phyloP scores from a whole-genome alignment of 805 yeast genomes.

The Hanseniaspora jakobsenii region DNA sequence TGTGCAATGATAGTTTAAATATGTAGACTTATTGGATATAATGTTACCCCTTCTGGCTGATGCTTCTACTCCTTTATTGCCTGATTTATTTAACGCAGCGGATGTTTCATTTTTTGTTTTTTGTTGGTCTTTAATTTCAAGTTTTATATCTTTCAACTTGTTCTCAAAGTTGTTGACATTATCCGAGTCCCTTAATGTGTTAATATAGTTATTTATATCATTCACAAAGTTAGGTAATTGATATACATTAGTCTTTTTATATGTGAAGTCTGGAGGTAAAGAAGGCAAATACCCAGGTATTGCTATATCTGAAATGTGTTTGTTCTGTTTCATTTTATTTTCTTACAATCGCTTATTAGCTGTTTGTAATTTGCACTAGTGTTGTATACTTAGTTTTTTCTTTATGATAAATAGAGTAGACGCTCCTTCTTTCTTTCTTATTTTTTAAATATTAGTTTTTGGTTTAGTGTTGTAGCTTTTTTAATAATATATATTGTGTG shows the following conservation, averaged over 20 bases:
- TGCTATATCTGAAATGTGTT: not conserved
- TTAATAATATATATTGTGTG: no score
- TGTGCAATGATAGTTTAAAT: constrained; percentile 5
- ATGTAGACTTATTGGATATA: constrained; percentile 7
- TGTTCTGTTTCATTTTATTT: not conserved
- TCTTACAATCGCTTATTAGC: no score
- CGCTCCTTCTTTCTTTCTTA: no score
- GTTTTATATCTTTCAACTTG: not conserved
- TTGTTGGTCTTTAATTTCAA: not conserved
- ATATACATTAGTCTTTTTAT: constrained; percentile 4
- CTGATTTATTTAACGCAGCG: no score
- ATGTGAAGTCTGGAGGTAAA: constrained; percentile 10
- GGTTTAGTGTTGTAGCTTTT: no score
- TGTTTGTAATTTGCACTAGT: no score
- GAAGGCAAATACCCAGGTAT: constrained; percentile 10
- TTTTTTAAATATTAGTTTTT: no score
- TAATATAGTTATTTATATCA: constrained; percentile 2
- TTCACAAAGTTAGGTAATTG: constrained; percentile 8
- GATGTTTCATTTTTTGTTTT: not conserved
- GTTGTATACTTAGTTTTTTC: no score
- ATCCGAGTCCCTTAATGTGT: constrained; percentile 9
- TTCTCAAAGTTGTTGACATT: not conserved
- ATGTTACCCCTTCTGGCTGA: not conserved
- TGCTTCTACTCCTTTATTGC: not conserved
- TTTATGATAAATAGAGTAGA: no score